Conservation (phyloP, 2,329 filamentous ascomycete genomes). For the Parafenestella ontariensis region DNA sequence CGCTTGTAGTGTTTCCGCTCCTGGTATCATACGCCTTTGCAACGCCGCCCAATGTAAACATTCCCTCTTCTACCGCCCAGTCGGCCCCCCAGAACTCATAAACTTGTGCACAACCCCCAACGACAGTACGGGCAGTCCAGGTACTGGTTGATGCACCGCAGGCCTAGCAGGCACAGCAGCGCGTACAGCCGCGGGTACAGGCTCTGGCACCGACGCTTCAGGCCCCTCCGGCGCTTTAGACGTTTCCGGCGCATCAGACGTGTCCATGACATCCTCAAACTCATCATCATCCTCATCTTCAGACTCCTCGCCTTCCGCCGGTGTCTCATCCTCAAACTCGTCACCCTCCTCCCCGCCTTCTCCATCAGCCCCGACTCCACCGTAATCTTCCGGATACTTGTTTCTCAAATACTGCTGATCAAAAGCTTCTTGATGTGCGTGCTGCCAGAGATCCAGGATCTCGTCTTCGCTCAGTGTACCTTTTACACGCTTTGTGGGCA, state of each 20-base stretch:
- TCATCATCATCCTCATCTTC: slow-evolving; percentile 30
- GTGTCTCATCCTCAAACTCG: neutral
- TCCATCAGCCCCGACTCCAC: slow-evolving; percentile 18
- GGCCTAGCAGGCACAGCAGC: slow-evolving; percentile 10
- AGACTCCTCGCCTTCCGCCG: slow-evolving; percentile 11
- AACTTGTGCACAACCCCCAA: slow-evolving; percentile 34
- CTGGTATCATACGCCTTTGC: slow-evolving; percentile 1
- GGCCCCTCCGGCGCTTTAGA: slow-evolving; percentile 6
- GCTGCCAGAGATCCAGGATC: slow-evolving; percentile 27
- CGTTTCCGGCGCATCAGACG: slow-evolving; percentile 8
- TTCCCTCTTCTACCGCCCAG: slow-evolving; percentile 1
- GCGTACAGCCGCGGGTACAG: slow-evolving; percentile 5
- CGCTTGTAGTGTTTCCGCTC: too few relatives aligned
- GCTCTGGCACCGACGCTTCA: neutral
- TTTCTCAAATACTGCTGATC: slow-evolving; percentile 20
- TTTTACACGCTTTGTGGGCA: slow-evolving; percentile 23
- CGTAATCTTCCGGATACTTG: slow-evolving; percentile 11
- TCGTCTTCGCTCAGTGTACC: slow-evolving; percentile 28
- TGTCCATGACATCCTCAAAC: slow-evolving; percentile 27
- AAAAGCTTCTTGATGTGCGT: slow-evolving; percentile 28
- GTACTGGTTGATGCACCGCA: slow-evolving; percentile 19
- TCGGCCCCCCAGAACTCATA: slow-evolving; percentile 26
- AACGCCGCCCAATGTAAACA: slow-evolving; percentile 5
- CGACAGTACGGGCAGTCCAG: slow-evolving; percentile 27
- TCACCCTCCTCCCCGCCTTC: slow-evolving; percentile 21